These are phyloP conservation scores for Royoungia palumana DNA, from an alignment of 768 basidiomycete genomes.

Conservation along the genomic window DNA sequence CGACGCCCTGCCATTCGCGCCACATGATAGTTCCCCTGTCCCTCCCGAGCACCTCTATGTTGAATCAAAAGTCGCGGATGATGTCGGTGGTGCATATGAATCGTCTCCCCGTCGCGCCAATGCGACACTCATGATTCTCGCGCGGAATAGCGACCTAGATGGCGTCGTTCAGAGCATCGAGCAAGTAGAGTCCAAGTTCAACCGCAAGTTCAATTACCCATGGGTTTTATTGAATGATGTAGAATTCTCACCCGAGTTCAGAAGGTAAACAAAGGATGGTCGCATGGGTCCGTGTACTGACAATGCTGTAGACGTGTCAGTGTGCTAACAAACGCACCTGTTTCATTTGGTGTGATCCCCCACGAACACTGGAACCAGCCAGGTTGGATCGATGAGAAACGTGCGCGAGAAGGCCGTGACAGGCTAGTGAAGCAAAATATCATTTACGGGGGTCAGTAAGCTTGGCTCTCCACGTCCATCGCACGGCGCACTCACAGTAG, in stretches of 20 bases:
- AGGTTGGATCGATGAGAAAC: constrained; percentile 66
- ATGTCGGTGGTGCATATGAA: neutral
- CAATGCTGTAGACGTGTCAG: constrained; percentile 30
- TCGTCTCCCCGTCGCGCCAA: constrained; percentile 40
- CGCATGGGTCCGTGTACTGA: neutral
- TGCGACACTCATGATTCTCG: constrained; percentile 57
- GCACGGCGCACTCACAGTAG: neutral
- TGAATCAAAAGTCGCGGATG: neutral
- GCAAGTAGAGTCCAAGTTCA: constrained; percentile 57
- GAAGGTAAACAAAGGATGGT: constrained; percentile 27
- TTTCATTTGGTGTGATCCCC: constrained; percentile 57
- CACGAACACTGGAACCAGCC: constrained; percentile 69
- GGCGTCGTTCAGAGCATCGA: constrained; percentile 48
- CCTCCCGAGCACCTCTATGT: constrained; percentile 4
- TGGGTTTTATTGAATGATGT: constrained; percentile 66
- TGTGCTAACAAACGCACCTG: constrained; percentile 39
- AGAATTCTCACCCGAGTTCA: constrained; percentile 54
- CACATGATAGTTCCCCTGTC: neutral
- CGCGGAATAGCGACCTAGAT: constrained; percentile 44
- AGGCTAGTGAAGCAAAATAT: constrained; percentile 48
- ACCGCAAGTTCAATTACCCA: constrained; percentile 54
- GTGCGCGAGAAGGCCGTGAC: constrained; percentile 49
- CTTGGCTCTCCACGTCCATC: neutral
- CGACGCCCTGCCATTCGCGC: neutral
- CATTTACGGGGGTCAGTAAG: constrained; percentile 46